Base-by-base conservation (phyloP, 768 basidiomycete species). In the Tulasnella sp. region DNA sequence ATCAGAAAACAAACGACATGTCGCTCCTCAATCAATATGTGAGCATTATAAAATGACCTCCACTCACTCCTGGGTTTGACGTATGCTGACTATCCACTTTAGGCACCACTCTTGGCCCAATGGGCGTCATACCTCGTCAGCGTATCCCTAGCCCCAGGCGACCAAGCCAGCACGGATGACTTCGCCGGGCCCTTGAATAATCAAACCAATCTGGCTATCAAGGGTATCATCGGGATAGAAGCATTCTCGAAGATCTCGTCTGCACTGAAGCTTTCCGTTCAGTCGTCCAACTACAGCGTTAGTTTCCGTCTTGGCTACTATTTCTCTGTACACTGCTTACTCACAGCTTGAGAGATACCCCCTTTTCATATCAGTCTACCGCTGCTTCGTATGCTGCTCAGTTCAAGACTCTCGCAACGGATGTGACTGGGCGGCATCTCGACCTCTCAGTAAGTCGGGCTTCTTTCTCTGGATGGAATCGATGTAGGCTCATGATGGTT, bases 201-300 rank as follows among this genome's bases (percentile, higher is more conserved):
- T 49, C 58, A 60, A 31, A 60, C 58, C 9, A 57, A 31, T 43
- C 51, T 60, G 61, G 63, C 60, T 55, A 54, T 65, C 61, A 66
- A 66, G 53, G 63, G 63, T 15, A 59, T 66, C 49, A 41, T 63
- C 0, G 65, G 63, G 24, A 31, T 66, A 17, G 43, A 58, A 2
- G 45, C 63, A 0, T 54, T 64, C 46, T 34, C 51, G 30, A 56
- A 61, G 29, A 62, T 66, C 22, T 54, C 63, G 0, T 15, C 12
- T 3, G 53, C 48, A 15, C 29, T 64, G 0, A 62, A 59, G 22
- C 3, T 61, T 2, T 3, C 15, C 0, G 53, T 11, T 2, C 63
- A 66, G 4, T 42, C 25, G 0, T 22, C 31, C 3, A 25, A 55
- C 57, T 66, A 50, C 53, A 52, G n/a, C 15, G 34, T 38, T 5